phyloP scores from a whole-genome alignment of 345 rosid species.

The Brassica napus region DNA sequence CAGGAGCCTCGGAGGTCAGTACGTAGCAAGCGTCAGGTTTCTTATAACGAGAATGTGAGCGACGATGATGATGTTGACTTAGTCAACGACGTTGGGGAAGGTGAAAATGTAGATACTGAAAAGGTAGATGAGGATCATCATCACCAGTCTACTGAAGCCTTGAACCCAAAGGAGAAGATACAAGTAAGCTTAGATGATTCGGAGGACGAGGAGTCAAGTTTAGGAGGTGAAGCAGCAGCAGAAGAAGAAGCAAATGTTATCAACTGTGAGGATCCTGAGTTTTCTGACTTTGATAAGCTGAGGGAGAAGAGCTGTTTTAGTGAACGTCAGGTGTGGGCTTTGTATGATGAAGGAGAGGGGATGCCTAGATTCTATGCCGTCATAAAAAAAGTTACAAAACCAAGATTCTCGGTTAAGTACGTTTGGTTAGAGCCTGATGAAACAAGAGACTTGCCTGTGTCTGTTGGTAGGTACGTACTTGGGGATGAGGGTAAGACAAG shows the following conservation, averaged over 20 bases:
- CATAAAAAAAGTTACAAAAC: conserved; percentile 56
- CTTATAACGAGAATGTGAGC: conserved; percentile 67
- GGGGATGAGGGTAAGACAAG: conserved; percentile 41
- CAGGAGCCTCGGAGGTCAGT: conserved; percentile 63
- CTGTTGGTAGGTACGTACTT: conserved; percentile 60
- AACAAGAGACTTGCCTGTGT: conserved; percentile 54
- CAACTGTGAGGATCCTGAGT: conserved; percentile 63
- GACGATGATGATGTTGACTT: conserved; percentile 54
- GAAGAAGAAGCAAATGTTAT: conserved; percentile 45
- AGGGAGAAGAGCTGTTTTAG: conserved; percentile 52
- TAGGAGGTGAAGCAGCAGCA: conserved; percentile 25
- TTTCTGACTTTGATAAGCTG: conserved; percentile 59
- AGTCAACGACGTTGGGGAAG: conserved; percentile 36
- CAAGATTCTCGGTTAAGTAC: conserved; percentile 54
- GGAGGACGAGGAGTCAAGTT: conserved; percentile 34
- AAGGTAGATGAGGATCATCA: conserved; percentile 11
- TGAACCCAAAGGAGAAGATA: conserved; percentile 28
- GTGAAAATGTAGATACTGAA: conserved; percentile 20
- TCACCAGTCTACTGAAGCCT: conserved; percentile 21
- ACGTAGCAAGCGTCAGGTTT: conserved; percentile 64
- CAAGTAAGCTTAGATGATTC: conserved; percentile 27
- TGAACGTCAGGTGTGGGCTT: conserved; percentile 81
- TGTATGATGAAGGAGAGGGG: conserved; percentile 71
- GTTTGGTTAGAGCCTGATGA: conserved; percentile 62
- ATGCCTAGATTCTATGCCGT: conserved; percentile 93